Conservation (phyloP, 139 green algal genomes). For the Chlorella sp. region DNA sequence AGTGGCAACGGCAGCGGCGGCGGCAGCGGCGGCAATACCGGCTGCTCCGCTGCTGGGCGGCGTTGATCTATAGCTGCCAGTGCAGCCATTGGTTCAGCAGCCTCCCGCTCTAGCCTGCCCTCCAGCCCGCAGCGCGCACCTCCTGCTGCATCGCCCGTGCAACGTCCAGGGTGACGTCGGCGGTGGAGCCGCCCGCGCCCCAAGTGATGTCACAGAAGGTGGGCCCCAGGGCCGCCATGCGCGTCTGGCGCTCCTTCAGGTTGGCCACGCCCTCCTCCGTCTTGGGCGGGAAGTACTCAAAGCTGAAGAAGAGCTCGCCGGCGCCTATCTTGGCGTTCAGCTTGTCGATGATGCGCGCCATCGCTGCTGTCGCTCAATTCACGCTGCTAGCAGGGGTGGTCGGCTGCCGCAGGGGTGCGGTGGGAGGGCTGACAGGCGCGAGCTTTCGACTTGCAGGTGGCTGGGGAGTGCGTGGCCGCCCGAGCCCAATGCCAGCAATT, state of each 20-base stretch:
- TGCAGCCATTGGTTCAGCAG: too few species aligned
- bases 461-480: too few species aligned
- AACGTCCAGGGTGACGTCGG: conserved; percentile 96
- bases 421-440: neutral
- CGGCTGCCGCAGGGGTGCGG: neutral
- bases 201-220: conserved; percentile 99
- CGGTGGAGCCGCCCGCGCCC: conserved; percentile 95
- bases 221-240: conserved; percentile 87
- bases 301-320: conserved; percentile 91
- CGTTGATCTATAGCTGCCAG: too few species aligned
- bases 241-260: conserved; percentile 90
- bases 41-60: too few species aligned
- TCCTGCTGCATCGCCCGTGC: conserved; percentile 95
- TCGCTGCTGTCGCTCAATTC: neutral
- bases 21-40: too few species aligned
- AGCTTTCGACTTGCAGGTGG: too few species aligned
- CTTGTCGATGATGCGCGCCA: conserved; percentile 84
- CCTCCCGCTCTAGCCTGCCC: too few species aligned
- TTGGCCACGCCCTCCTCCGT: conserved; percentile 97
- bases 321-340: conserved; percentile 78
- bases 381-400: neutral
- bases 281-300: conserved; percentile 96
- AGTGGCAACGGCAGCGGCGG: neutral
- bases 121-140: conserved; percentile 49
- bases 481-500: too few species aligned